Percentiles rank a stretch among this genome's conserved stretches.
phyloP scores from a whole-genome alignment of 2,329 filamentous ascomycete genomes.

The Pestalotiopsis sp. region DNA sequence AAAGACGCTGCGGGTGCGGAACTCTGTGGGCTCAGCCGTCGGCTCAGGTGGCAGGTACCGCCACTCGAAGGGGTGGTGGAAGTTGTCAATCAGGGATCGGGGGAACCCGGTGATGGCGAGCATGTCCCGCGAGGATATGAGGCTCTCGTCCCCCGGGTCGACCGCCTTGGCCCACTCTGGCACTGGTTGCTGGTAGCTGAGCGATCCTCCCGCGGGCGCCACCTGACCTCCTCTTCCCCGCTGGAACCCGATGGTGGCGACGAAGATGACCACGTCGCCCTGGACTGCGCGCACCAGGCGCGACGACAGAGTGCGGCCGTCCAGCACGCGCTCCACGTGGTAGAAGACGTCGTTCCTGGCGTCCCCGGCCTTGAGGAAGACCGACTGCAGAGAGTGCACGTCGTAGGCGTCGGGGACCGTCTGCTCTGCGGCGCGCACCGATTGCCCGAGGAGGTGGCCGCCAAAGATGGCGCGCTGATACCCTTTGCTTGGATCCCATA shows the following conservation, averaged over 20 bases:
- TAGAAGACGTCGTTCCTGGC: not conserved
- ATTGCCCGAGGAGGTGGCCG: slow-evolving; percentile 13
- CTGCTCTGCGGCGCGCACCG: slow-evolving; percentile 12
- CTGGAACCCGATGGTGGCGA: slow-evolving; percentile 12
- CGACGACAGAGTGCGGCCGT: slow-evolving; percentile 12
- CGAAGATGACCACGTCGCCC: slow-evolving; percentile 1
- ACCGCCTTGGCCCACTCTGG: not conserved
- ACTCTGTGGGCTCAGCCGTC: not conserved
- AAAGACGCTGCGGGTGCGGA: slow-evolving; percentile 11
- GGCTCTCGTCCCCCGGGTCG: not conserved
- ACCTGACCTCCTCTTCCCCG: not conserved
- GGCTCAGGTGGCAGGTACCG: not conserved
- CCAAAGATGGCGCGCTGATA: slow-evolving; percentile 10
- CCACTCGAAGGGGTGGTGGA: slow-evolving; percentile 10
- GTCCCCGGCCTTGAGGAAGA: slow-evolving; percentile 9
- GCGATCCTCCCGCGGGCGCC: not conserved
- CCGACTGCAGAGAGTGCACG: slow-evolving; percentile 13
- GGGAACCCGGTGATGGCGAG: slow-evolving; percentile 6
- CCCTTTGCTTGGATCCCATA: slow-evolving; percentile 7
- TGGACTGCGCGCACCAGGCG: slow-evolving; percentile 13
- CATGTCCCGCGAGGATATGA: not conserved
- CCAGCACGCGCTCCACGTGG: slow-evolving; percentile 12
- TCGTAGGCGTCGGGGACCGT: slow-evolving; percentile 12
- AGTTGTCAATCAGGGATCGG: not conserved
- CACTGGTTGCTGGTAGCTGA: not conserved